These are phyloP conservation scores for Bruguiera gymnorhiza DNA, from an alignment of 345 rosid genomes.

Conservation along the genomic window DNA sequence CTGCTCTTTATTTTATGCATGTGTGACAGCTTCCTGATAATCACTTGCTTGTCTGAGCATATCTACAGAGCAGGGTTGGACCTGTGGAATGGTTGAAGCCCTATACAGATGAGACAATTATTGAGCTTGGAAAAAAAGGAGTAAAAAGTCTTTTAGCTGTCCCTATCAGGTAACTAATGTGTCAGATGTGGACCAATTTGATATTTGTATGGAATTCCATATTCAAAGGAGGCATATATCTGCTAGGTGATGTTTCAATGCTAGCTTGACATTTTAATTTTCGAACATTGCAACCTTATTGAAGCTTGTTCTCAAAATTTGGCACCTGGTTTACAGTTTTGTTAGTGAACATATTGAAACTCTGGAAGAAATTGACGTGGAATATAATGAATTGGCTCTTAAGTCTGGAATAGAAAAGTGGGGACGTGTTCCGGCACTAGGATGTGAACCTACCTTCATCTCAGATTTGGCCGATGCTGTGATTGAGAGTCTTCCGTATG, in stretches of 20 bases:
- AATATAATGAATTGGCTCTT: slow-evolving; percentile 90
- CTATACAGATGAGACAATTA: slow-evolving; percentile 93
- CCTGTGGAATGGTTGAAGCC: slow-evolving; percentile 99
- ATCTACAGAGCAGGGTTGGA: slow-evolving; percentile 95
- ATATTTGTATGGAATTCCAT: neutral
- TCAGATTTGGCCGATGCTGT: slow-evolving; percentile 98
- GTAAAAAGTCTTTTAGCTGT: slow-evolving; percentile 85
- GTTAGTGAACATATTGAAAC: slow-evolving; percentile 99
- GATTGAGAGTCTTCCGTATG: slow-evolving; percentile 94
- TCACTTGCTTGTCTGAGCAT: slow-evolving; percentile 21
- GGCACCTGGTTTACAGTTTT: slow-evolving; percentile 51
- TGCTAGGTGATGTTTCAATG: slow-evolving; percentile 13
- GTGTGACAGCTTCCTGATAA: neutral
- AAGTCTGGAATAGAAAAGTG: slow-evolving; percentile 86
- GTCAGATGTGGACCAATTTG: neutral
- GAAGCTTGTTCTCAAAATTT: neutral
- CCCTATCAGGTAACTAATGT: slow-evolving; percentile 66
- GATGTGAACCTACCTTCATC: slow-evolving; percentile 90
- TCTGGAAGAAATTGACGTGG: slow-evolving; percentile 96
- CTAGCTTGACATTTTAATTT: neutral
- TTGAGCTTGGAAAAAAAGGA: slow-evolving; percentile 84
- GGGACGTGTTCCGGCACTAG: slow-evolving; percentile 97
- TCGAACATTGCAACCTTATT: slow-evolving; percentile 8
- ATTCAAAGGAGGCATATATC: neutral
- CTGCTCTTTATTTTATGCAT: neutral